Conservation (phyloP, 2,329 filamentous ascomycete species). For the Botrytis fabae region DNA sequence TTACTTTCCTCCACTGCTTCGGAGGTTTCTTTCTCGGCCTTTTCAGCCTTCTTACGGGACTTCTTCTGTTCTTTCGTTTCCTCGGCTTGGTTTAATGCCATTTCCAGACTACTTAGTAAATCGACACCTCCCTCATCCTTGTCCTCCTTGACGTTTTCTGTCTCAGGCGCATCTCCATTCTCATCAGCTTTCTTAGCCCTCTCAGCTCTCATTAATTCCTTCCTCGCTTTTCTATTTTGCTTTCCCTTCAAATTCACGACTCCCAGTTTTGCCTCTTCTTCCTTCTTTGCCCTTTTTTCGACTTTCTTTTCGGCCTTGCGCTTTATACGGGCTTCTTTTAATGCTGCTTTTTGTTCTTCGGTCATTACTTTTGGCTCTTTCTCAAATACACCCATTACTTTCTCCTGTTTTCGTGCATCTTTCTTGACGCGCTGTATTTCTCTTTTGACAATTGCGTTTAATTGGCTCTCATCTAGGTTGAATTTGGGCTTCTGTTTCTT, state of each 20-base stretch:
- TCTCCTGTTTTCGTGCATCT: constrained; percentile 17
- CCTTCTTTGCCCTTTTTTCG: constrained; percentile 20
- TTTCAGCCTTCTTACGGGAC: constrained; percentile 6
- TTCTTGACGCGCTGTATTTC: constrained; percentile 22
- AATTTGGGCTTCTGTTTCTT: constrained; percentile 20
- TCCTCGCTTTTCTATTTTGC: constrained; percentile 17
- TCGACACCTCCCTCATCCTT: not conserved
- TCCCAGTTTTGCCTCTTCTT: constrained; percentile 15
- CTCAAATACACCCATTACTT: constrained; percentile 20
- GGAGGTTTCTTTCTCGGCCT: not conserved
- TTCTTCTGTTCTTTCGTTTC: constrained; percentile 13
- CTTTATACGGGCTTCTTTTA: constrained; percentile 15
- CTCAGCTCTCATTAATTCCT: constrained; percentile 24
- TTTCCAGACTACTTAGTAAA: constrained; percentile 6
- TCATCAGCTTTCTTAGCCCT: not conserved
- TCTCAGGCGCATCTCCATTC: not conserved
- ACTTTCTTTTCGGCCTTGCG: constrained; percentile 18
- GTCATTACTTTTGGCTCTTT: constrained; percentile 12
- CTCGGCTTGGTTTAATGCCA: not conserved
- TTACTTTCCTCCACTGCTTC: not conserved
- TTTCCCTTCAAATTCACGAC: constrained; percentile 18
- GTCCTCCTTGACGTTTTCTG: not conserved
- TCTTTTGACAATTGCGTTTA: constrained; percentile 22
- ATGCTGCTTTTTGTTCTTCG: constrained; percentile 22
- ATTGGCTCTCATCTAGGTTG: constrained; percentile 16